Conservation (phyloP, 208 protist species). For the Kentomonas sorsogonicus region DNA sequence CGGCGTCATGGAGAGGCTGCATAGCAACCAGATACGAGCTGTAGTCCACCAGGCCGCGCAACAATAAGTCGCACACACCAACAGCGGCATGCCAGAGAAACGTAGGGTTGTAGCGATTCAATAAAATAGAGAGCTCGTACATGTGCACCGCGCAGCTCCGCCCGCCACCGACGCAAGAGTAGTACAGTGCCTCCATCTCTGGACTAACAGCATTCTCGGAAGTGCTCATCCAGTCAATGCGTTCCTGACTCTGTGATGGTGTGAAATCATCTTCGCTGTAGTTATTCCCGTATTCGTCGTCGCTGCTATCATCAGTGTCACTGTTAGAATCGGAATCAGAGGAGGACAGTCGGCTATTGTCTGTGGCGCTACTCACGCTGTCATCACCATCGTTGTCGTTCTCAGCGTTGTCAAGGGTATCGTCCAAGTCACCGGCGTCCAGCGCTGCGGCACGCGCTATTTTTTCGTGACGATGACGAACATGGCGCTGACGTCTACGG, state of each 20-base stretch:
- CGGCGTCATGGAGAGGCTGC: slow-evolving; percentile 73
- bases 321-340: no score
- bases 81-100: slow-evolving; percentile 83
- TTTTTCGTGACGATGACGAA: slow-evolving; percentile 4
- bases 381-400: slow-evolving; percentile 11
- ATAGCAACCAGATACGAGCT: slow-evolving; percentile 74
- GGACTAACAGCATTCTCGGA: no score
- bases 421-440: neutral
- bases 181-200: slow-evolving; percentile 55
- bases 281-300: slow-evolving; percentile 8
- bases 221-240: slow-evolving; percentile 42
- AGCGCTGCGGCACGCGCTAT: neutral
- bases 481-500: slow-evolving; percentile 22
- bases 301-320: slow-evolving; percentile 13
- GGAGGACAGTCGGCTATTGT: no score
- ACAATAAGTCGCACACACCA: slow-evolving; percentile 74
- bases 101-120: slow-evolving; percentile 55
- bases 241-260: slow-evolving; percentile 41
- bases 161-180: slow-evolving; percentile 52
- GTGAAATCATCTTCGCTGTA: slow-evolving; percentile 25
- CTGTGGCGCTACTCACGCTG: slow-evolving; percentile 9
- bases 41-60: slow-evolving; percentile 74
- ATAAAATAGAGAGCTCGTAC: slow-evolving; percentile 69
- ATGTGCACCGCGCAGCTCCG: slow-evolving; percentile 70
- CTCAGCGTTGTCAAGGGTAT: neutral